A percentile compares a stretch with the other conserved stretches of the same genome.
phyloP scores from a whole-genome alignment of 2,329 filamentous ascomycete genomes.

The Epicoccum nigrum region DNA sequence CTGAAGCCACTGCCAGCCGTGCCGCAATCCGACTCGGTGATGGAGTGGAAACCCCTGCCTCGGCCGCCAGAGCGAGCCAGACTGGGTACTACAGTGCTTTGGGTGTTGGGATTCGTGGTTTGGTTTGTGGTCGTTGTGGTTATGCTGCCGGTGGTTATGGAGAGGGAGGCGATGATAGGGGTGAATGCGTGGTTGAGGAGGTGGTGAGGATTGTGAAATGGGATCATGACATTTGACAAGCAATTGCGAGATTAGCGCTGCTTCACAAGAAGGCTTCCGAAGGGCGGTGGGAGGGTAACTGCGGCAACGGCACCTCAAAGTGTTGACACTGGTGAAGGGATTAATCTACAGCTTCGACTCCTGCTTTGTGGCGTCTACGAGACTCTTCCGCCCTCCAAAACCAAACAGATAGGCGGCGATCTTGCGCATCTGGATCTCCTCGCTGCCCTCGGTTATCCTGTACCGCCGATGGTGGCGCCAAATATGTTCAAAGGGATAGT shows the following conservation, averaged over 20 bases:
- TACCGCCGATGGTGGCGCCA: conserved; percentile 69
- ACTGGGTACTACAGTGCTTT: conserved; percentile 14
- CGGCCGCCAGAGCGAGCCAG: conserved; percentile 7
- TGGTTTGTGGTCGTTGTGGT: conserved; percentile 37
- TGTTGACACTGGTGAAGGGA: too few species aligned
- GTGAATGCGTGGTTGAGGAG: conserved; percentile 29
- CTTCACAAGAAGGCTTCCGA: too few species aligned
- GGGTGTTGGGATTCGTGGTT: conserved; percentile 22
- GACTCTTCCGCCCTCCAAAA: conserved; percentile 55
- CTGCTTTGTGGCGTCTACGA: conserved; percentile 40
- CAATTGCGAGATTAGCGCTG: too few species aligned
- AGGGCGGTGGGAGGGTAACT: too few species aligned
- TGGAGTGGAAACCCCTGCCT: conserved; percentile 21
- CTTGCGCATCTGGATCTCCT: conserved; percentile 72
- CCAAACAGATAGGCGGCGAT: conserved; percentile 66
- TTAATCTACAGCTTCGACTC: conserved; percentile 38
- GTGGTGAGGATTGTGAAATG: neutral
- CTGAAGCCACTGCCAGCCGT: conserved; percentile 24
- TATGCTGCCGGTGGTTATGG: conserved; percentile 34
- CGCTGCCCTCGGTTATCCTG: conserved; percentile 68
- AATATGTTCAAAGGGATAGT: conserved; percentile 68
- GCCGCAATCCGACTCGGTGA: neutral
- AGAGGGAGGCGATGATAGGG: conserved; percentile 37
- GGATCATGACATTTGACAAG: neutral
- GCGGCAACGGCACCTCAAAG: too few species aligned